phyloP scores from a whole-genome alignment of 1,284 basidiomycete genomes.

The Cutaneotrichosporon spelunceum region DNA sequence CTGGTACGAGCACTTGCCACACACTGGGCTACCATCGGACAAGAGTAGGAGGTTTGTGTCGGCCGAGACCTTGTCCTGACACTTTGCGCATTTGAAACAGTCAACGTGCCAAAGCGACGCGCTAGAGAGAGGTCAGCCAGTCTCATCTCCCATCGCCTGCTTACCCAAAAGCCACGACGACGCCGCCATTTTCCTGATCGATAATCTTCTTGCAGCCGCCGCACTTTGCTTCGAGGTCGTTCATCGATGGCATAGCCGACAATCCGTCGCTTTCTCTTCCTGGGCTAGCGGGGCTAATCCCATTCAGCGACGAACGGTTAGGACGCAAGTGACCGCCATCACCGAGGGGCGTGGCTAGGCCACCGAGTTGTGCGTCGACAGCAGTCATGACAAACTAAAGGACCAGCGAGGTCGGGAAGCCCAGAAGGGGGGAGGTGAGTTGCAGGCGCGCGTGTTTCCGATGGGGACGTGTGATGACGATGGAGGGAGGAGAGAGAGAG shows the following conservation, averaged over 20 bases:
- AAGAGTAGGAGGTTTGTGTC: slow-evolving; percentile 94
- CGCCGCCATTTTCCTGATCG: slow-evolving; percentile 75
- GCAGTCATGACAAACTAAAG: slow-evolving; percentile 13
- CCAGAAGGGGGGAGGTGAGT: background rate
- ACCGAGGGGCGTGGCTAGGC: background rate
- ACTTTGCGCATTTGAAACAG: slow-evolving; percentile 56
- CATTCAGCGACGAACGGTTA: background rate
- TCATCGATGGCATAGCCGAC: slow-evolving; percentile 15
- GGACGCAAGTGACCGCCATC: background rate
- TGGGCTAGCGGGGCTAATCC: background rate
- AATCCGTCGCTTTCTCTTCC: slow-evolving; percentile 9
- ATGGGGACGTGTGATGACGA: background rate
- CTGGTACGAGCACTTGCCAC: slow-evolving; percentile 91
- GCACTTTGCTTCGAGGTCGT: slow-evolving; percentile 55
- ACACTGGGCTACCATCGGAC: slow-evolving; percentile 94
- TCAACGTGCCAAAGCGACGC: slow-evolving; percentile 52
- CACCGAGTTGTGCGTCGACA: slow-evolving; percentile 10
- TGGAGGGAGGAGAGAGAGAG: background rate
- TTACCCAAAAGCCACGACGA: slow-evolving; percentile 88
- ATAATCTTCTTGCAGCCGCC: slow-evolving; percentile 80
- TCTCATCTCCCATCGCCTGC: slow-evolving; percentile 29
- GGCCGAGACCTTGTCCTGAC: slow-evolving; percentile 59
- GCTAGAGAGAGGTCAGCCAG: slow-evolving; percentile 30
- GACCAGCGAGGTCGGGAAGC: background rate
- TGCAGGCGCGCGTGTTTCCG: background rate